Conservation (phyloP, 257 asterid genomes). For the Solanum gandarillasii region DNA sequence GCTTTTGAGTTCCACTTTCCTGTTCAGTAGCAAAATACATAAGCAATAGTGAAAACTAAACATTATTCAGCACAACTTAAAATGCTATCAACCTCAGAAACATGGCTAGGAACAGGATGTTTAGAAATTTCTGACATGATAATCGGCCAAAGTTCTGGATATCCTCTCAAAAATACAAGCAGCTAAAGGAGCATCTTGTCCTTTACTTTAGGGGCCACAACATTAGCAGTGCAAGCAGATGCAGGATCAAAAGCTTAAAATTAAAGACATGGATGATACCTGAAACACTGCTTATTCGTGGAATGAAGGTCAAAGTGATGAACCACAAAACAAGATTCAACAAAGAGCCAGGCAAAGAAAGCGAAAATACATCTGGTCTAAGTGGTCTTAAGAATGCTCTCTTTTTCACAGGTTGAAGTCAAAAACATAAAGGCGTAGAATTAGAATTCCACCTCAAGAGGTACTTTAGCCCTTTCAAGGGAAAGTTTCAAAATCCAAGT, state of each 20-base stretch:
- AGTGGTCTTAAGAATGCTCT: neutral
- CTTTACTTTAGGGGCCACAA: neutral
- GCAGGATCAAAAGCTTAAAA: neutral
- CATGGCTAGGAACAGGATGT: neutral
- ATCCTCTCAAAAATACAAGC: neutral
- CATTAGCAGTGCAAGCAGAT: neutral
- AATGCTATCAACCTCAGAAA: neutral
- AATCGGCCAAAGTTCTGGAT: neutral
- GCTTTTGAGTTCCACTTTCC: conserved; percentile 93
- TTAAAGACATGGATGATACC: fast-evolving
- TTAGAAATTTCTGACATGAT: neutral
- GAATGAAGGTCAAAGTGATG: neutral
- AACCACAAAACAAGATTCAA: neutral
- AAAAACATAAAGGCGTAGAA: neutral
- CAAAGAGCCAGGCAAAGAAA: neutral
- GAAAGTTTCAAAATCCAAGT: neutral
- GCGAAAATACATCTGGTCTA: neutral
- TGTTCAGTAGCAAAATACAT: conserved; percentile 17
- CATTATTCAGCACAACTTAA: neutral
- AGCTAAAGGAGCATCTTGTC: neutral
- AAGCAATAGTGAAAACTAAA: neutral
- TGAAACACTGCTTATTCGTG: neutral
- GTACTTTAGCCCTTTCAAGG: neutral
- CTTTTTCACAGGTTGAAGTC: neutral
- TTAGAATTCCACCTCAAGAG: neutral